These are phyloP conservation scores for Clonostachys byssicola DNA, from an alignment of 2,329 filamentous ascomycete species.

Conservation along the genomic window DNA sequence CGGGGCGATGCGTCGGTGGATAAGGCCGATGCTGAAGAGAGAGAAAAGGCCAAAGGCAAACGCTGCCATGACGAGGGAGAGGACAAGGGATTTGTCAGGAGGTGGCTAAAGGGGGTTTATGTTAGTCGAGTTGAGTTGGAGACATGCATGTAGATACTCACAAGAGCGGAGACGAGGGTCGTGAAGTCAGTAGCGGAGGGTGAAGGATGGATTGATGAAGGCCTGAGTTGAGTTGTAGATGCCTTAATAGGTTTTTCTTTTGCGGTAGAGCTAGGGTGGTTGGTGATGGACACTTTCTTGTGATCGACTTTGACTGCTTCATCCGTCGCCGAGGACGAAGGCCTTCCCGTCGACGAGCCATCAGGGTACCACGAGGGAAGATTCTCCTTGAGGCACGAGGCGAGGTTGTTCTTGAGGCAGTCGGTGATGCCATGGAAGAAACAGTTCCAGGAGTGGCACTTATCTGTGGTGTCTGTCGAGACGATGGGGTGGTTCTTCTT, in stretches of 20 bases:
- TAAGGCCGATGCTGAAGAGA: constrained; percentile 12
- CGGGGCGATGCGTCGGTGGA: constrained; percentile 12
- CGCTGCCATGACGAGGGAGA: constrained; percentile 13
- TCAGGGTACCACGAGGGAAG: no score
- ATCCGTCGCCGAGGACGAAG: no score
- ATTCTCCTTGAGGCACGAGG: no score
- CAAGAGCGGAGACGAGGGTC: neutral
- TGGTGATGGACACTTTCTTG: neutral
- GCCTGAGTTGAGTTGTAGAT: neutral
- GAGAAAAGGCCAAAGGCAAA: constrained; percentile 16
- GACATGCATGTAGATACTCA: neutral
- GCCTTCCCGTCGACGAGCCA: no score
- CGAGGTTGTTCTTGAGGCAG: no score
- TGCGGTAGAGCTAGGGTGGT: neutral
- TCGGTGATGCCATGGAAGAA: neutral
- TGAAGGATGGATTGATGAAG: neutral
- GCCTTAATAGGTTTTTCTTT: neutral
- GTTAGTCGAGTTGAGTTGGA: neutral
- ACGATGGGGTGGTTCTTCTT: neutral
- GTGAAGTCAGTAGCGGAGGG: neutral
- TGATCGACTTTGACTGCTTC: no score
- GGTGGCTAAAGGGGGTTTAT: constrained; percentile 4
- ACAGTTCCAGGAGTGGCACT: neutral
- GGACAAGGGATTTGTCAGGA: constrained; percentile 8
- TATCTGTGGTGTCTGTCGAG: neutral